These are phyloP conservation scores for Arthrobotrys megalospora DNA, from an alignment of 2,329 filamentous ascomycete genomes.

Conservation along the genomic window DNA sequence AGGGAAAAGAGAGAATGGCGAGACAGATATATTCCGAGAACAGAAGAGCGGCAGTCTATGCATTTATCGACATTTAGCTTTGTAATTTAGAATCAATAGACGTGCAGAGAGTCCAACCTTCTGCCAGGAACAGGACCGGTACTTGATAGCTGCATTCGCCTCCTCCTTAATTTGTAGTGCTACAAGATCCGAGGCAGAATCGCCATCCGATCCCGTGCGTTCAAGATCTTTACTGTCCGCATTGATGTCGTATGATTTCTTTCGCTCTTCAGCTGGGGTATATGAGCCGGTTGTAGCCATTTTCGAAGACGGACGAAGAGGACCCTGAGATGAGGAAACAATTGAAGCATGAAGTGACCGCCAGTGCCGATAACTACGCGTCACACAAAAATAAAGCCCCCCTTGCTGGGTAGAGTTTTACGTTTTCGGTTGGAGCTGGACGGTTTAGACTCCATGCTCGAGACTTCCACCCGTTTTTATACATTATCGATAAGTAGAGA, in stretches of 20 bases:
- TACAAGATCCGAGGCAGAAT: slow-evolving; percentile 41
- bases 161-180: slow-evolving; percentile 81
- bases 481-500: slow-evolving; percentile 19
- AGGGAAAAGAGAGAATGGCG: slow-evolving; percentile 88
- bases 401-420: slow-evolving; percentile 11
- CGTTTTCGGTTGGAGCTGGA: slow-evolving; percentile 1
- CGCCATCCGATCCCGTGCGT: slow-evolving; percentile 8
- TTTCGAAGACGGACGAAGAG: slow-evolving; percentile 42
- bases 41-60: slow-evolving; percentile 83
- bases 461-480: slow-evolving; percentile 15
- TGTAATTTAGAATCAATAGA: too few relatives aligned
- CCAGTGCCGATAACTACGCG: neutral
- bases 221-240: slow-evolving; percentile 33
- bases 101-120: slow-evolving; percentile 72
- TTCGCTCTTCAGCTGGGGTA: slow-evolving; percentile 37
- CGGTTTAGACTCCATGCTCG: slow-evolving; percentile 6
- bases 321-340: slow-evolving; percentile 26
- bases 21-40: slow-evolving; percentile 97
- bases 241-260: slow-evolving; percentile 48
- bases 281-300: slow-evolving; percentile 47
- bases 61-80: slow-evolving; percentile 1
- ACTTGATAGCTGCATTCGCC: slow-evolving; percentile 84
- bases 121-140: slow-evolving; percentile 93
- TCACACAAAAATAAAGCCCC: neutral
- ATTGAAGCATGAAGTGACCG: slow-evolving; percentile 37